A percentile compares a stretch with the other conserved stretches of the same genome.
phyloP scores from a whole-genome alignment of 306 rosid species.

The Castanea mollissima region DNA sequence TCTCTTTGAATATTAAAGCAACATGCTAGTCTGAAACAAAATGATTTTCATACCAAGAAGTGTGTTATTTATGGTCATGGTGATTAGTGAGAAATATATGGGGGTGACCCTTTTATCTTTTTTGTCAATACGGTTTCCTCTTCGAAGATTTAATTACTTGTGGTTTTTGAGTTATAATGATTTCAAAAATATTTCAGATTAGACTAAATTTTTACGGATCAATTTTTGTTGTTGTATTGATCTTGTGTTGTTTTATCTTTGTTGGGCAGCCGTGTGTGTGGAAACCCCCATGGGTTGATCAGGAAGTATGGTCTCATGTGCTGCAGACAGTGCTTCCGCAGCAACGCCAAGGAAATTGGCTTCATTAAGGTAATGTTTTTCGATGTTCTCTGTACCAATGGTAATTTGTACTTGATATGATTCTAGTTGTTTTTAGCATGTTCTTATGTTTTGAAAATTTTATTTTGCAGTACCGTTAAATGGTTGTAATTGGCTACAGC shows the following conservation, averaged over 20 bases:
- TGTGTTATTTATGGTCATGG: no score
- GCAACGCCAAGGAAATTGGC: conserved; percentile 98
- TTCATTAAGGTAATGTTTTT: conserved; percentile 64
- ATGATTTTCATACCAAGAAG: no score
- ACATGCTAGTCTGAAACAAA: no score
- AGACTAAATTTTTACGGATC: no score
- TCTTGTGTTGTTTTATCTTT: background rate
- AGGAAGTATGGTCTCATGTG: conserved; percentile 97
- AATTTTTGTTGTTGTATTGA: no score
- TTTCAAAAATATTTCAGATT: background rate
- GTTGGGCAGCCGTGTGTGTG: conserved; percentile 51
- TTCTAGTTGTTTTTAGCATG: background rate
- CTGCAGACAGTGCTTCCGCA: conserved; percentile 99
- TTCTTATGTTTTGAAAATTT: background rate
- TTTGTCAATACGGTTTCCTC: no score
- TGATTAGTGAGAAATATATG: no score
- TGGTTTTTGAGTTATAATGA: background rate
- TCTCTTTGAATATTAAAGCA: no score
- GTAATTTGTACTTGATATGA: background rate
- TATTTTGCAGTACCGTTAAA: conserved; percentile 72
- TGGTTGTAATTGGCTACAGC: background rate
- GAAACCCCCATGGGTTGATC: conserved; percentile 89
- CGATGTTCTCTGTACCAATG: no score
- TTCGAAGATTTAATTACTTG: background rate
- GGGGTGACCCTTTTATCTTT: no score